Base-by-base conservation (phyloP, 345 rosid species). In the Cardamine occulta region DNA sequence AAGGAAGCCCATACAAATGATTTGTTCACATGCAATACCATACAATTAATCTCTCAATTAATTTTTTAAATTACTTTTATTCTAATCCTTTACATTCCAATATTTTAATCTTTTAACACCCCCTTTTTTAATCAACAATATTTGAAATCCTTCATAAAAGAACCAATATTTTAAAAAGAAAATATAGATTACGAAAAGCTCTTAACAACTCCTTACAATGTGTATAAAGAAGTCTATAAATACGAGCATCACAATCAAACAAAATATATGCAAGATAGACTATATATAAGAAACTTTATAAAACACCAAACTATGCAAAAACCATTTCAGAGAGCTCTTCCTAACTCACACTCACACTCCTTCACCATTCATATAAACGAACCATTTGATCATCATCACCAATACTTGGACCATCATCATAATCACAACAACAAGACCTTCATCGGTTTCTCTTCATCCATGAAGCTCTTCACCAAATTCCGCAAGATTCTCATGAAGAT, bases 401-500 rank as follows among this genome's bases (percentile, higher is more conserved):
- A 19, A 18, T 28, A 49, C 37, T 66, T 66, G 21, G 17, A 39
- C 48, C 66, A 47, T 18, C 73, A 39, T 48, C 68, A n/a, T 11
- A 62, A 53, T 7, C 63, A 54, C 19, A 61, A 28, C 39, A 73
- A 52, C 53, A 73, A 85, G 34, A 64, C 61, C 66, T 77, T 63
- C 61, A 48, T 37, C 56, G 76, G 76, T 5, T 64, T 77, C 65
- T 82, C 84, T 35, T 82, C 93, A 0, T 74, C 88, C 6, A 89
- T 90, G 98, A 93, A 93, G 84, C 75, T 93, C 47, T 86, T 90
- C 72, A 69, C 77, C 52, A 86, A 88, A 54, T 86, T 88, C 74
- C 87, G 97, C 24, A 89, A 90, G 85, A 77, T 90, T 63, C 74
- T 90, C 62, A 80, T 78, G 88, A 74, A 89, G 37, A 71, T 93